Evolutionary conservation across 345 rosid species (phyloP).

Genomic region (Aegle marmelos): DNA sequence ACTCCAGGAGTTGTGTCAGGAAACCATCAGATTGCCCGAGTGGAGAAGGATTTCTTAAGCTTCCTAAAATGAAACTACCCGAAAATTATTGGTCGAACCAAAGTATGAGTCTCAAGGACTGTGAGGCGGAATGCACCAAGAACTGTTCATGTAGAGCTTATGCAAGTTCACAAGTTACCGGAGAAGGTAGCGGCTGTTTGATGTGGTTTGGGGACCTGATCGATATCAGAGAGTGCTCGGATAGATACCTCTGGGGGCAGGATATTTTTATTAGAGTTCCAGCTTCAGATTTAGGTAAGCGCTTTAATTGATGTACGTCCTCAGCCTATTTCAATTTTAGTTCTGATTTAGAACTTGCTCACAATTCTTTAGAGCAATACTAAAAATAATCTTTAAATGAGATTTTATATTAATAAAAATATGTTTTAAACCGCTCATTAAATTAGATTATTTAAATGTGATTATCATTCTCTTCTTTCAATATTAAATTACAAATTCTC

Average conservation of each 20-base stretch:
- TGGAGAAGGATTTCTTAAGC: neutral
- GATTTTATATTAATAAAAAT: too few relatives aligned
- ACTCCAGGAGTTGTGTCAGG: neutral
- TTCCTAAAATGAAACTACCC: neutral
- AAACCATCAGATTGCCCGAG: neutral
- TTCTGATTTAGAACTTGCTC: neutral
- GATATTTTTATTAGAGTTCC: neutral
- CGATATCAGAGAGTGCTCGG: neutral
- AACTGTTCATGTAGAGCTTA: neutral
- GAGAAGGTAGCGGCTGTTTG: neutral
- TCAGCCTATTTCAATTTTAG: neutral
- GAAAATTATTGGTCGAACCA: neutral
- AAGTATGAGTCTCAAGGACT: neutral
- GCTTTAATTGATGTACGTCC: neutral
- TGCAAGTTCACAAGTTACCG: neutral
- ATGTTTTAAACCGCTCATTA: too few relatives aligned
- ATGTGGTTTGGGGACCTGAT: neutral
- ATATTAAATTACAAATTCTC: too few relatives aligned
- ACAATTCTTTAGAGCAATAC: neutral
- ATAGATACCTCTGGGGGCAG: neutral
- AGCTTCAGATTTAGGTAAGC: slow-evolving; percentile 17
- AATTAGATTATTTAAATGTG: too few relatives aligned
- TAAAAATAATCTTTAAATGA: too few relatives aligned
- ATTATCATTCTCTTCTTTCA: too few relatives aligned
- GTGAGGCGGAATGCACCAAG: neutral